Percentiles rank a stretch among this genome's conserved stretches.
Conservation (phyloP, 2,329 filamentous ascomycete species). For the Neodidymelliopsis sp. region DNA sequence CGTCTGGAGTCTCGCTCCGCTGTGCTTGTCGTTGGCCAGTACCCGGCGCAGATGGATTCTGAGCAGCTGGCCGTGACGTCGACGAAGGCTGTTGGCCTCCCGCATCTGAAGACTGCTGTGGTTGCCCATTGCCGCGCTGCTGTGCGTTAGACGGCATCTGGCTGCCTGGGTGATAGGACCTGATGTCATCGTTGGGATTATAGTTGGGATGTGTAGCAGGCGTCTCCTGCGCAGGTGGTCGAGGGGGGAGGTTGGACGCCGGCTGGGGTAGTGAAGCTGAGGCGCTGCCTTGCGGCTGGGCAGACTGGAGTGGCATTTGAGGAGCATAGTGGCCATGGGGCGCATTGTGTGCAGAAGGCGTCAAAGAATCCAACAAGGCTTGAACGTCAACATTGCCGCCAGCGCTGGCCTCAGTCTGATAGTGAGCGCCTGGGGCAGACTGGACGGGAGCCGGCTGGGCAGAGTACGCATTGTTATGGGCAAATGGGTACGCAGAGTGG, state of each 20-base stretch:
- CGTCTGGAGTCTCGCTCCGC: constrained; percentile 44
- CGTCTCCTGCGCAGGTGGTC: constrained; percentile 59
- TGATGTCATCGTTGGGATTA: constrained; percentile 57
- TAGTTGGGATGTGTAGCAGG: constrained; percentile 58
- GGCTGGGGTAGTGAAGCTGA: constrained; percentile 48
- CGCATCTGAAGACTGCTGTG: constrained; percentile 35
- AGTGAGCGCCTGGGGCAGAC: constrained; percentile 39
- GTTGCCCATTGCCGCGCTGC: constrained; percentile 34
- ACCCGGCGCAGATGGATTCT: constrained; percentile 39
- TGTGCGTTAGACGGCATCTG: constrained; percentile 47
- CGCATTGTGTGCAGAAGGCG: constrained; percentile 43
- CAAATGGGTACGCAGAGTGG: constrained; percentile 41
- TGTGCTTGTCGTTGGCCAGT: constrained; percentile 35
- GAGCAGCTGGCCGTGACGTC: constrained; percentile 31
- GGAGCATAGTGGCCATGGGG: constrained; percentile 44
- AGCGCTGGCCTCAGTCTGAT: constrained; percentile 34
- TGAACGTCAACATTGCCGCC: constrained; percentile 54
- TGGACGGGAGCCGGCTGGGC: constrained; percentile 39
- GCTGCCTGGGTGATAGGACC: constrained; percentile 59
- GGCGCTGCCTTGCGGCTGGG: constrained; percentile 43
- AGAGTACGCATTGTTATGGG: constrained; percentile 47
- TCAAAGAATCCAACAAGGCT: constrained; percentile 55
- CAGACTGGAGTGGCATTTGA: constrained; percentile 39
- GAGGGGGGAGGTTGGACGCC: constrained; percentile 54
- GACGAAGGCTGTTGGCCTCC: constrained; percentile 23